Evolutionary conservation across 2,329 filamentous ascomycete species (phyloP), one percentile per base, ranked within the genome.

Genomic region (Penicillium polonicum): DNA sequence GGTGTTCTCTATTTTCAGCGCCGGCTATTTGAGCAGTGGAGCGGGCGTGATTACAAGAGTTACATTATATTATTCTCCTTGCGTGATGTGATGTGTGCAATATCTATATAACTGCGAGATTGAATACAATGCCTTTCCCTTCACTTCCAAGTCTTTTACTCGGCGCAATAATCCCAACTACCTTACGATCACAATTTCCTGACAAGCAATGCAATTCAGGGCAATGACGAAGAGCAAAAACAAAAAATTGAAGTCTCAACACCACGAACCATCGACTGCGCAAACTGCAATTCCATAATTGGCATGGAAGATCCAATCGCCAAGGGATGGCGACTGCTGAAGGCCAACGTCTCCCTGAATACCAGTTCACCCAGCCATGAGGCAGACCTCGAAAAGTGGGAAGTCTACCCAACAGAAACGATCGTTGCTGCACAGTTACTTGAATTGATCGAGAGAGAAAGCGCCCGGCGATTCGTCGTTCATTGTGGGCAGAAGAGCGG

Each of bases 361-460:
- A 62, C 55, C 42, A 35, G 68, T 13, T 27, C 48, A n/a, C 9
- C 42, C 55, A 21, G 58, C 56, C 29, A 29, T 31, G 41, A 68
- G 68, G 42, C 74, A 74, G 76, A 75, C 15, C 27, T 52, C 6
- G 12, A 55, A 4, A 50, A 44, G 13, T 73, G 71, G 69, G 65
- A 77, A 58, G 65, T 51, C 13, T 68, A 73, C 56, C 60, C 74
- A 1, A 60, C 67, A 2, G 76, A 79, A 50, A 67, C 69, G 5
- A 70, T 80, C 17, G 67, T 86, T 29, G 78, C 81, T n/a, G 81
- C 82, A 6, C 81, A 83, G 54, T 72, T 88, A 4, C 74, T 87
- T 29, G 79, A 80, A 52, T 71, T 83, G 5, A 80, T 85, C 41
- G 83, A 86, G 25, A 80, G 79, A 56, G 78, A 80, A 62, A 83